Evolutionary conservation across 148 eudicot genomes (phyloP), one percentile per base, ranked within the genome.

Genomic region (Cornus florida): DNA sequence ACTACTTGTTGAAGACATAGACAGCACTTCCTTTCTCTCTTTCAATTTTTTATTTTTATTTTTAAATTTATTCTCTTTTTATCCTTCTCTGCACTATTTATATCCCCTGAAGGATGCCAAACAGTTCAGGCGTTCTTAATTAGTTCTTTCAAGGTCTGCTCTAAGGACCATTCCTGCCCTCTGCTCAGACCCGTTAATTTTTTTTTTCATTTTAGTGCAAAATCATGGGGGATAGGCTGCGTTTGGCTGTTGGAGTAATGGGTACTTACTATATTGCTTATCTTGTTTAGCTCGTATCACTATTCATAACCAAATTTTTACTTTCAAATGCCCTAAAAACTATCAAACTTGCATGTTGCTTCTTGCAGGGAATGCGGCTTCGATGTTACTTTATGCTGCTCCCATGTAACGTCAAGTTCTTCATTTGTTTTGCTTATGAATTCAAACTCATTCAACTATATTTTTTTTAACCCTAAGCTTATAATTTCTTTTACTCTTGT

Each of bases 341-440:
- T 56, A 50, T 28, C 12, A 74, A 46, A 60, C 10, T 17, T 41
- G 14, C 33, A 70, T 77, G 73, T 57, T 73, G 64, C 79, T 69
- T 87, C 77, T 73, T 87, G 89, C 89, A 93, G 97, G 95, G 75
- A 91, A 91, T 91, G 90, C 86, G 32, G 89, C 95, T 73, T 84
- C 94, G 23, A 60, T 91, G 83, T 84, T 91, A 78, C 95, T 91
- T 64, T 93, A 87, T 70, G 85, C 88, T 65, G 93, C 95, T 46
- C 97, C 97, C 64, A 86, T 90, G 95, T 93, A 89, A 79, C 19
- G 4, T 78, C 81, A 31, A 17, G 59, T 59, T 6, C 78, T 24
- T 8, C 20, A 31, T 20, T 50, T 13, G 39, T 73, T 20, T 64
- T 62, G 22, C 7, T 20, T 43, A 43, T 6, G 46, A 8, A 8